Evolutionary conservation across 129 eudicot species (phyloP).

Genomic region (Pulicaria dysenterica): DNA sequence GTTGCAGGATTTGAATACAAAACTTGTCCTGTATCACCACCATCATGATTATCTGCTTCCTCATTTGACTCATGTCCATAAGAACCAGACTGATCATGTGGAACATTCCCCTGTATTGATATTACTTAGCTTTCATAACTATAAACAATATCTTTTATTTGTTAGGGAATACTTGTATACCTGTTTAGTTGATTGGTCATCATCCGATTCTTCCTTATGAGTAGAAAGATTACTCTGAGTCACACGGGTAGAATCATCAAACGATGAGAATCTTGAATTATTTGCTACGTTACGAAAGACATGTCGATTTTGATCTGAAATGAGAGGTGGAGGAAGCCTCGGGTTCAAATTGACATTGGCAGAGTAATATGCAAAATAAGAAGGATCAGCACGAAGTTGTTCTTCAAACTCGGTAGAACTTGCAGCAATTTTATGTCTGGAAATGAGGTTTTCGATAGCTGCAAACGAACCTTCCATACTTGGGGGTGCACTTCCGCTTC

Average conservation of each 20-base stretch:
- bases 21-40: slow-evolving; percentile 37
- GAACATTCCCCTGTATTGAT: slow-evolving; percentile 43
- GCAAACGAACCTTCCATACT: slow-evolving; percentile 84
- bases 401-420: slow-evolving; percentile 44
- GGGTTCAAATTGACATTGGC: slow-evolving; percentile 49
- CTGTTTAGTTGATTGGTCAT: slow-evolving; percentile 57
- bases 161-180: slow-evolving; percentile 22
- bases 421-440: slow-evolving; percentile 40
- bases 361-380: slow-evolving; percentile 46
- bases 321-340: slow-evolving; percentile 49
- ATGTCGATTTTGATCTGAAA: slow-evolving; percentile 46
- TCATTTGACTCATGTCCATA: slow-evolving; percentile 31
- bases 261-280: slow-evolving; percentile 40
- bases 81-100: slow-evolving; percentile 34
- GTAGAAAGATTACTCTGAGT: slow-evolving; percentile 55
- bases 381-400: slow-evolving; percentile 52
- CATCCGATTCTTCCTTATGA: slow-evolving; percentile 76
- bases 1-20: slow-evolving; percentile 34
- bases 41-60: slow-evolving; percentile 34
- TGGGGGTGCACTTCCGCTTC: slow-evolving; percentile 90
- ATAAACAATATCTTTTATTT: slow-evolving; percentile 23
- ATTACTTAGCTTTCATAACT: slow-evolving; percentile 5
- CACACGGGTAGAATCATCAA: slow-evolving; percentile 45
- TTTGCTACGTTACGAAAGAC: slow-evolving; percentile 36
- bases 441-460: slow-evolving; percentile 59